Evolutionary conservation across 1,284 basidiomycete species (phyloP), one percentile per base, ranked within the genome.

Genomic region (Singerocomus rubriflavus): DNA sequence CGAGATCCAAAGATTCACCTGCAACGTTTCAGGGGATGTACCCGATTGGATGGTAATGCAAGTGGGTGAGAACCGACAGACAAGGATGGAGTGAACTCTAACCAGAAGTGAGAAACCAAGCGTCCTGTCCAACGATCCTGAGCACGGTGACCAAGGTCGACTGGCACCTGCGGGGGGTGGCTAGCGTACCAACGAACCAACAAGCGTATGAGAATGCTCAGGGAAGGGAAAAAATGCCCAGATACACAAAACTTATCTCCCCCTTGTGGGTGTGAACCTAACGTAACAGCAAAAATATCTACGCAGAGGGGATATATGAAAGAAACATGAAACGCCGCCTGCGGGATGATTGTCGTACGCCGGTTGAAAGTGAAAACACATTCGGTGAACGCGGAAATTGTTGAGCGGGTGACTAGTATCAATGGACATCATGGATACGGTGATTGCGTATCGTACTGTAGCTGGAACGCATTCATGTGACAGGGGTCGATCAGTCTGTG

Each of bases 371-470:
- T 41, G 43, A 46, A 16, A 16, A 50, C 31, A 21, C 38, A 29
- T 44, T 53, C 37, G 39, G 49, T 32, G 39, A 47, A 33, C 34
- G 5, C 58, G 56, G 59, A 61, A 60, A 59, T 59, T 56, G 55
- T 11, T 4, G 16, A 32, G 48, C 17, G 0, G 16, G 37, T 35
- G 38, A 25, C 32, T n/a, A 25, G 21, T 8, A 21, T 30, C 17
- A 33, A 39, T 46, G 41, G 26, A 32, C 29, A 5, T 17, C 32
- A 14, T 31, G 30, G 57, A 35, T 26, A 36, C 26, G 14, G 34
- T 10, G 36, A 35, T 32, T 38, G 33, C 8, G 27, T 37, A 27
- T 26, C 29, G 17, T 11, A 9, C 21, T n/a, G 29, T 27, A 25
- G 35, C 25, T 31, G 38, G 36, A 36, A 10, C n/a, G 21, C 7